Conservation (phyloP, 1,284 basidiomycete species). For the Cutaneotrichosporon cavernicola region DNA sequence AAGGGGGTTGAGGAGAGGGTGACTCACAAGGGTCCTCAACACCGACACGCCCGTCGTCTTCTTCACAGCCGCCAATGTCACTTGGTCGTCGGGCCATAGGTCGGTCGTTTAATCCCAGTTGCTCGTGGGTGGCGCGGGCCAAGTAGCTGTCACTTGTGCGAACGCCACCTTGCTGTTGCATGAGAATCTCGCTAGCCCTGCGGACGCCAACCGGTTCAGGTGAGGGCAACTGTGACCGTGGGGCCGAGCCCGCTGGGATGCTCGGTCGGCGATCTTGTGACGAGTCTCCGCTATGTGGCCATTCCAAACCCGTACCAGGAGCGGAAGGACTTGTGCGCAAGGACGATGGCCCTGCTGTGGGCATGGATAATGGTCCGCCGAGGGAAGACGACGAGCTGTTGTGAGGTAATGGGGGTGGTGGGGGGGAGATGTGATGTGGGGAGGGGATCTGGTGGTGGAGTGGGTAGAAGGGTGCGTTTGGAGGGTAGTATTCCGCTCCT, state of each 20-base stretch:
- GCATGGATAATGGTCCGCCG: background rate
- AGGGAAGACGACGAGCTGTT: background rate
- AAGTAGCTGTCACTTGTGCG: constrained; percentile 12
- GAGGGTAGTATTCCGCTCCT: background rate
- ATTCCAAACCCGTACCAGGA: background rate
- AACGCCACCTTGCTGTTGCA: constrained; percentile 5
- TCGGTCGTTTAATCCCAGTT: constrained; percentile 3
- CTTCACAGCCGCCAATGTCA: constrained; percentile 4
- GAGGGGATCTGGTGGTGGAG: background rate
- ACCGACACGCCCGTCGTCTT: constrained; percentile 44
- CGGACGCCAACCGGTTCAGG: background rate
- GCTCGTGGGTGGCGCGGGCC: constrained; percentile 8
- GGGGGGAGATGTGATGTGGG: constrained; percentile 1
- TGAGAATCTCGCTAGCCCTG: constrained; percentile 1
- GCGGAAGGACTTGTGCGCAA: constrained; percentile 6
- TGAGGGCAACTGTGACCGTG: background rate
- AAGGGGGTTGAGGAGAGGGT: background rate
- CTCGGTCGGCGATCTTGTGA: constrained; percentile 6
- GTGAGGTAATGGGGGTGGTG: background rate
- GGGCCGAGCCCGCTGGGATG: background rate
- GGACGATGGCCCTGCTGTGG: background rate
- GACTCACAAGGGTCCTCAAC: constrained; percentile 48
- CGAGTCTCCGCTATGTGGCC: background rate
- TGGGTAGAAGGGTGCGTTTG: background rate
- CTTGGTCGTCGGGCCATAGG: constrained; percentile 5